Base-by-base conservation (phyloP, 768 basidiomycete species). In the Lactifluus pinguis region DNA sequence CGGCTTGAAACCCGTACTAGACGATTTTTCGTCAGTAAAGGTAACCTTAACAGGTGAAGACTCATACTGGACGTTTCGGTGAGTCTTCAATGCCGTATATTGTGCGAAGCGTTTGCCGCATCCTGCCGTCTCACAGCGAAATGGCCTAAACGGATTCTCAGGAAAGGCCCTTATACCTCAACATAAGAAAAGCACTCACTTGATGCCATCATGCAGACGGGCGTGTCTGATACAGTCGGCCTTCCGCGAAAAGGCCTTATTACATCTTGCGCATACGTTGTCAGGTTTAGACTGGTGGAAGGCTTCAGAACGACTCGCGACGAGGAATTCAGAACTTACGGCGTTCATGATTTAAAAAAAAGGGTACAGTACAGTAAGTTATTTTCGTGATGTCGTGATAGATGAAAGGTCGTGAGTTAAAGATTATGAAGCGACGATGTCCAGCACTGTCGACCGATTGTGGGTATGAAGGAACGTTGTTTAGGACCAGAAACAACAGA, bases 31-130 rank as follows among this genome's bases (percentile, higher is more conserved):
- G 42, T 61, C 9, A 60, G 44, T 51, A 30, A 45, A 55, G 34
- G 39, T 14, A 50, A 11, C 30, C 38, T 45, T 29, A 21, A 21
- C n/a, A 36, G 4, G 55, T 62, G 55, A 52, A 36, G 19, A 29
- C 13, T 70, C 85, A 61, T 71, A 89, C 88, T 89, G 88, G 19
- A 75, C 75, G 60, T 88, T 89, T 55, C 63, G 58, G 63, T 89
- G 88, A 1, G 82, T 85, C 63, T 80, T 82, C 55, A 89, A 73
- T 2, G 80, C 83, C 2, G 82, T 81, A 47, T 67, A 71, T 70
- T 89, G 87, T 9, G 80, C 70, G 68, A 89, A 89, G 1, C 67
- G 65, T 68, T 80, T 85, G 5, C 70, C 70, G 66, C 87, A 89
- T 6, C 69, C 67, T 21, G 6, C 13, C 11, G 29, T 45, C 44